phyloP scores from a whole-genome alignment of 371 early-diverging fungal genomes.

The Apophysomyces ossiformis region DNA sequence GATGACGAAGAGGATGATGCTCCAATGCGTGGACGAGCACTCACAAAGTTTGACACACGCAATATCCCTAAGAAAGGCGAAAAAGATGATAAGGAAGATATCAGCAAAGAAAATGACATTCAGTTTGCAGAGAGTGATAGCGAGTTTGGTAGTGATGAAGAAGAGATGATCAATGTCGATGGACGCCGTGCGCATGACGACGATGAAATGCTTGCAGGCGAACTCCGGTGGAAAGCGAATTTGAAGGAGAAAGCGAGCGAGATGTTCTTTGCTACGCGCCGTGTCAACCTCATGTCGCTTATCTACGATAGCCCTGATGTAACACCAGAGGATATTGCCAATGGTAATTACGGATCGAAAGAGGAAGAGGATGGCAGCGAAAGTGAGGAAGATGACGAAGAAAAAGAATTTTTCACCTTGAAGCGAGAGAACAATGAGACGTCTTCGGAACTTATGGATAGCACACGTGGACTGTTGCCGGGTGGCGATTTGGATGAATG shows the following conservation, averaged over 20 bases:
- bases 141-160: constrained; percentile 60
- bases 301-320: constrained; percentile 73
- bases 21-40: constrained; percentile 49
- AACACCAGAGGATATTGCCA: constrained; percentile 59
- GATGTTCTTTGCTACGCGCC: constrained; percentile 61
- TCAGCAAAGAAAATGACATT: constrained; percentile 55
- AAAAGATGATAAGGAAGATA: constrained; percentile 43
- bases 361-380: constrained; percentile 39
- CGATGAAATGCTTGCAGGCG: constrained; percentile 51
- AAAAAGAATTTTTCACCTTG: constrained; percentile 70
- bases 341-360: constrained; percentile 44
- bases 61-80: constrained; percentile 55
- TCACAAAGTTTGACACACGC: constrained; percentile 53
- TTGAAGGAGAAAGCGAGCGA: constrained; percentile 71
- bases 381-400: constrained; percentile 49
- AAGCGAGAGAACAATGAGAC: constrained; percentile 45
- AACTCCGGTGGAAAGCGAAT: constrained; percentile 78
- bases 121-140: constrained; percentile 79
- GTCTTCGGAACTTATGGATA: constrained; percentile 62
- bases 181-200: constrained; percentile 40
- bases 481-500: constrained; percentile 65
- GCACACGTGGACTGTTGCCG: constrained; percentile 65
- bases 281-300: constrained; percentile 84
- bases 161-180: constrained; percentile 52
- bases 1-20: constrained; percentile 41